phyloP scores from a whole-genome alignment of 2,329 filamentous ascomycete genomes.

The Beauveria medogensis region DNA sequence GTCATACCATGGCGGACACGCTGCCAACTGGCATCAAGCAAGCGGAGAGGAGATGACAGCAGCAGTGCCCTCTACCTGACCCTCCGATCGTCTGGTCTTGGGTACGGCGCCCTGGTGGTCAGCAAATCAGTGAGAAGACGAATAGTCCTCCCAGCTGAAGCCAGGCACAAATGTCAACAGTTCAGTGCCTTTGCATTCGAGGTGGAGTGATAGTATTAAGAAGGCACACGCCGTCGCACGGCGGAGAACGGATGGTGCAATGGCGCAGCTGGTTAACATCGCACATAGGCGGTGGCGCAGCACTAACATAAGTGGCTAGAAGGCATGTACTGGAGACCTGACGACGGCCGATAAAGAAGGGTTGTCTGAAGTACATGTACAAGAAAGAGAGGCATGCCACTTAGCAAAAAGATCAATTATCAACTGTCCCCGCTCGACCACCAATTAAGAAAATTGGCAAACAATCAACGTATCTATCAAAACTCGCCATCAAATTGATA shows the following conservation, averaged over 20 bases:
- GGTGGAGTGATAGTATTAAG: constrained; percentile 1
- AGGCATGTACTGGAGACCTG: not conserved
- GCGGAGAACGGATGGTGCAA: constrained; percentile 5
- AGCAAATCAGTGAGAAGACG: not conserved
- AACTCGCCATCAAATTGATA: too few relatives aligned
- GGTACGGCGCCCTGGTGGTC: not conserved
- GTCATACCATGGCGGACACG: constrained; percentile 10
- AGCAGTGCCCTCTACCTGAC: not conserved
- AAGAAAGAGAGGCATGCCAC: not conserved
- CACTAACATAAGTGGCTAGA: not conserved
- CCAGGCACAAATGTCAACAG: not conserved
- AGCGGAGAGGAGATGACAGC: not conserved
- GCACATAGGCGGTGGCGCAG: not conserved
- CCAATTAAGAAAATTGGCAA: not conserved
- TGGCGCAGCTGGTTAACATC: not conserved
- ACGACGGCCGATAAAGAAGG: not conserved
- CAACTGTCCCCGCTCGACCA: not conserved
- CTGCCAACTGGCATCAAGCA: constrained; percentile 6
- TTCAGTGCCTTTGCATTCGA: constrained; percentile 1
- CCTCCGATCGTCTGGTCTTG: not conserved
- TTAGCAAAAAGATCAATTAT: not conserved
- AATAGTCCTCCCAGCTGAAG: not conserved
- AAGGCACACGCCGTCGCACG: not conserved
- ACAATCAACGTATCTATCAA: too few relatives aligned
- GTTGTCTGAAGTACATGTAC: not conserved